phyloP scores from a whole-genome alignment of 202 grass and related monocot species.

The Setaria viridis region DNA sequence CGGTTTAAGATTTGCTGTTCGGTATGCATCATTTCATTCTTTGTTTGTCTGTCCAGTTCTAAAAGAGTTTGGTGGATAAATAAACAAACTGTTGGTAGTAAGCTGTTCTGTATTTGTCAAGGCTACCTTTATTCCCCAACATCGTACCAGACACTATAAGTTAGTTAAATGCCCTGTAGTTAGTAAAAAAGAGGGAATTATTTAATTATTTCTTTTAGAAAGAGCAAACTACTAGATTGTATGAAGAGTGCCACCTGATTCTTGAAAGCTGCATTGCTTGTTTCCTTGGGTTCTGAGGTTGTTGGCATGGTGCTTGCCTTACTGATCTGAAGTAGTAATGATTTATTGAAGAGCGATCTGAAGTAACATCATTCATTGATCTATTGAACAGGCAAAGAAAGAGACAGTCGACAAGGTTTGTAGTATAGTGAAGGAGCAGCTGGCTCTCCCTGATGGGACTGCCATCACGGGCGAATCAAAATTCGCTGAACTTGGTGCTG shows the following conservation, averaged over 20 bases:
- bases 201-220: slow-evolving; percentile 14
- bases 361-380: neutral
- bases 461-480: slow-evolving; percentile 66
- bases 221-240: neutral
- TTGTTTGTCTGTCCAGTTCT: neutral
- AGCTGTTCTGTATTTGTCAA: neutral
- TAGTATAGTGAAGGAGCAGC: slow-evolving; percentile 77
- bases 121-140: neutral
- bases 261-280: slow-evolving; percentile 2
- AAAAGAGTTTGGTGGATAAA: neutral
- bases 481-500: slow-evolving; percentile 87
- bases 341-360: neutral
- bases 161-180: neutral
- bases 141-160: neutral
- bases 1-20: slow-evolving; percentile 67
- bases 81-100: neutral
- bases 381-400: slow-evolving; percentile 73
- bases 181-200: slow-evolving; percentile 5
- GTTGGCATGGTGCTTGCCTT: neutral
- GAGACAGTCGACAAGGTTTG: slow-evolving; percentile 92
- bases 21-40: slow-evolving; percentile 51
- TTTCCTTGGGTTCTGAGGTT: slow-evolving; percentile 7
- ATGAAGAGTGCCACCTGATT: slow-evolving; percentile 2
- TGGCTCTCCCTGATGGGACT: slow-evolving; percentile 58
- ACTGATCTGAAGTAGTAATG: neutral